Evolutionary conservation across 345 rosid genomes (phyloP).

Genomic region (Eucalyptus victrix): DNA sequence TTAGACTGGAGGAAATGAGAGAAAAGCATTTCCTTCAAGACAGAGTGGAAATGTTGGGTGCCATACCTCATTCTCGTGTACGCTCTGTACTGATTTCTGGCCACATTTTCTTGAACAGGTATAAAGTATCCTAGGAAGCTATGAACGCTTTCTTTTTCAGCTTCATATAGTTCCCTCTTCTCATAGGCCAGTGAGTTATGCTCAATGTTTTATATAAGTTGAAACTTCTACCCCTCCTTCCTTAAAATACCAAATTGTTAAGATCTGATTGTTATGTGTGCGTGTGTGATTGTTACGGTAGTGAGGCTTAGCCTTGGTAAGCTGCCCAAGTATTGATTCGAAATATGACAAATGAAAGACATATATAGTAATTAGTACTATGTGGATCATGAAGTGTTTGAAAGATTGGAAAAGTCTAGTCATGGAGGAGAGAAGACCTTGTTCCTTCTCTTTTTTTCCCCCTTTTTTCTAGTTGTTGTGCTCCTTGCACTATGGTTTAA

Average conservation of each 20-base stretch:
- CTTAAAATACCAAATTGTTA: background rate
- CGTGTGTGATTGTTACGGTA: background rate
- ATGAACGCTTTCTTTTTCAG: background rate
- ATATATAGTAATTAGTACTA: background rate
- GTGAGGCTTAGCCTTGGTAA: background rate
- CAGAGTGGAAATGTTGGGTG: constrained; percentile 91
- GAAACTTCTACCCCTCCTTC: background rate
- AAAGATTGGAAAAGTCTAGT: background rate
- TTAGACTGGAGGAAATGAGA: constrained; percentile 91
- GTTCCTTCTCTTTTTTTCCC: background rate
- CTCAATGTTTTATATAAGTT: background rate
- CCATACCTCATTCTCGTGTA: constrained; percentile 80
- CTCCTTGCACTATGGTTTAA: background rate
- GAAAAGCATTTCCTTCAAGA: constrained; percentile 96
- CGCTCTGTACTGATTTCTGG: constrained; percentile 76
- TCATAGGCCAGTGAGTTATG: background rate
- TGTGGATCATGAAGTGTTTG: background rate
- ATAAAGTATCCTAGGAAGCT: background rate
- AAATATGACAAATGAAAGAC: background rate
- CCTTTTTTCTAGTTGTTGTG: background rate
- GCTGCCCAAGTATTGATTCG: background rate
- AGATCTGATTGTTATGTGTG: background rate
- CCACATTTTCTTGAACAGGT: constrained; percentile 84
- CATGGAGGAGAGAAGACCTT: background rate
- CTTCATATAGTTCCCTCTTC: background rate